Base-by-base conservation (phyloP, 306 rosid genomes). In the Canavalia gladiata region DNA sequence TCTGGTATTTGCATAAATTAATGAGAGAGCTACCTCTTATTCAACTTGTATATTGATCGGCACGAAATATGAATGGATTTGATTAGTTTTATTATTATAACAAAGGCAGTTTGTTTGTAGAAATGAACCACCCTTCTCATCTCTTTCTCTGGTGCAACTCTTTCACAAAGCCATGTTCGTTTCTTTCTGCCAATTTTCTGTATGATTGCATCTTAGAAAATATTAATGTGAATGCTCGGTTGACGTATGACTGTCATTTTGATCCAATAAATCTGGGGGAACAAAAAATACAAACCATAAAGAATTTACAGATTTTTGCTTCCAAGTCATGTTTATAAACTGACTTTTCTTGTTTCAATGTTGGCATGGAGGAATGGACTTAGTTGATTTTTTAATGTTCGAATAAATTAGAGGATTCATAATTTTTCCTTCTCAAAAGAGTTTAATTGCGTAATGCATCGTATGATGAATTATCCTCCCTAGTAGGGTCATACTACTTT, bases 1-100 rank as follows among this genome's bases (percentile, higher is more conserved):
- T 51, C 57, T 72, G 50, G 58, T 25, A 55, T 3, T 18, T 13
- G 33, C 47, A 47, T n/a, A 45, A n/a, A 41, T 43, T 79, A 41
- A 18, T 54, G 59, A 33, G 68, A 75, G 49, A 43, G 60, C 13
- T 57, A 45, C 41, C 46, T 67, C 51, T 18, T 42, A 43, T 47
- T 55, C 49, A 43, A 58, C 54, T 12, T 18, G 25, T 18, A 18
- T 18, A 18, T 18, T 18, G 25, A 18, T 18, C 25, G 25, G 25
- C 80, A 37, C 25, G 65, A 70, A 59, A 71, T 71, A 49, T 70
- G 51, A 37, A 56, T 81, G 5, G 10, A 54, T 68, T 69, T 45
- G 45, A 4, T 49, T 58, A 4, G 33, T 59, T 47, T 64, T 39
- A 59, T 69, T 46, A 2, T 13, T 78, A 78, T 67, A 52, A 55